phyloP scores from a whole-genome alignment of 441 rosid species.

The Codiaeum variegatum region DNA sequence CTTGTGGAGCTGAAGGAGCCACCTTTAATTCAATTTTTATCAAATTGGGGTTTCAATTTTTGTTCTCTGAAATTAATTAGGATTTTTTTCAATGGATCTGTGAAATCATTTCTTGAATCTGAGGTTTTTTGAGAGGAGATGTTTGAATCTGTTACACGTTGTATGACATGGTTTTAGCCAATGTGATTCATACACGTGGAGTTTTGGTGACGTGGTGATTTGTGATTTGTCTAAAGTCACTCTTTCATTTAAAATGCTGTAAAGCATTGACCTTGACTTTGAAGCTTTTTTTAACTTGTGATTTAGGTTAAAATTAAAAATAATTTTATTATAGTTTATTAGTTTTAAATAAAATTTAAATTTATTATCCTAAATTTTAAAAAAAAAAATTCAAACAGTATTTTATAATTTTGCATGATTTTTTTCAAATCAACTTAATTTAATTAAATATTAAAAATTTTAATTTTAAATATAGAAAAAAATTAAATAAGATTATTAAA shows the following conservation, averaged over 20 bases:
- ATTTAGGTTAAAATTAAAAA: too few species aligned
- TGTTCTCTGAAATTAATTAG: not conserved
- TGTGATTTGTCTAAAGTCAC: conserved; percentile 9
- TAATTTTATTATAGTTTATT: too few species aligned
- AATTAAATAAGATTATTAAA: too few species aligned
- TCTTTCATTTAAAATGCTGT: too few species aligned
- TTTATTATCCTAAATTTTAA: too few species aligned
- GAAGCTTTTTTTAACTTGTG: not conserved
- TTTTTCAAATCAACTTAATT: too few species aligned
- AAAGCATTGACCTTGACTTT: not conserved
- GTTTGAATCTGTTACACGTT: conserved; percentile 2
- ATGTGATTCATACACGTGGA: conserved; percentile 25
- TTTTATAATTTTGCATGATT: too few species aligned
- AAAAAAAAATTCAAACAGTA: too few species aligned
- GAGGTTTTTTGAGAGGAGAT: not conserved
- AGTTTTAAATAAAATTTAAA: too few species aligned
- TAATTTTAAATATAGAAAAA: too few species aligned
- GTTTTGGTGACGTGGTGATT: conserved; percentile 4
- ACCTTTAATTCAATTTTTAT: conserved; percentile 37
- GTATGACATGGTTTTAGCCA: conserved; percentile 25
- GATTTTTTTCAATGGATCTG: not conserved
- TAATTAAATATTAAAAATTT: too few species aligned
- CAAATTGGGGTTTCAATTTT: not conserved
- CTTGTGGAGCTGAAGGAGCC: conserved; percentile 69
- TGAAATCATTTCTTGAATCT: not conserved